phyloP scores from a whole-genome alignment of 2,329 filamentous ascomycete species.

The Monascus ruber region DNA sequence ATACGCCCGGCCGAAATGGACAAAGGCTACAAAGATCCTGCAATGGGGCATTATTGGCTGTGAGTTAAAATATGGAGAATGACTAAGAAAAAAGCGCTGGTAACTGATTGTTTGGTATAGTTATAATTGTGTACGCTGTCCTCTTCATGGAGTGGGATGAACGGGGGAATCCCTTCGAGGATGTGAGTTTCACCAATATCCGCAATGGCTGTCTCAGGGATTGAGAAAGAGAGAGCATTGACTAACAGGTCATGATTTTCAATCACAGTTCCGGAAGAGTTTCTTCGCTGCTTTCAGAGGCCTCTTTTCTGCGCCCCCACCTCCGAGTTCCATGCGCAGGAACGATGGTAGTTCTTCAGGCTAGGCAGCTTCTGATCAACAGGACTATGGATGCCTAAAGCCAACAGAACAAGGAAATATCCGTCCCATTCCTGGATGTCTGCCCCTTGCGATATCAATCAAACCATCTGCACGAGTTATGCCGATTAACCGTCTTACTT shows the following conservation, averaged over 20 bases:
- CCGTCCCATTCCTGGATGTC: too few relatives aligned
- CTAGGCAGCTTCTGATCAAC: too few relatives aligned
- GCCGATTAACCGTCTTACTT: too few relatives aligned
- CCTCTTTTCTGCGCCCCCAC: slow-evolving; percentile 22
- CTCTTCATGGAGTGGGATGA: slow-evolving; percentile 36
- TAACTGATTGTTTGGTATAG: slow-evolving; percentile 15
- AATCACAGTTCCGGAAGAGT: slow-evolving; percentile 19
- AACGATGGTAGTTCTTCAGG: slow-evolving; percentile 5
- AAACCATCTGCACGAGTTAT: too few relatives aligned
- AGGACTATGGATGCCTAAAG: too few relatives aligned
- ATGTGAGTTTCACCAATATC: slow-evolving; percentile 17
- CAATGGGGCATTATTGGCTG: slow-evolving; percentile 45
- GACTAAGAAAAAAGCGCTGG: background rate
- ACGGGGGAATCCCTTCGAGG: slow-evolving; percentile 29
- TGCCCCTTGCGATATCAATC: too few relatives aligned
- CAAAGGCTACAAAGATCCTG: slow-evolving; percentile 45
- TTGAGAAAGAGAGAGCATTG: too few relatives aligned
- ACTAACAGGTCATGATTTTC: too few relatives aligned
- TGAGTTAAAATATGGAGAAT: slow-evolving; percentile 22
- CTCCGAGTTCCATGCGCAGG: slow-evolving; percentile 15
- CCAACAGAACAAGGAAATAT: too few relatives aligned
- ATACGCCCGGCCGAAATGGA: slow-evolving; percentile 48
- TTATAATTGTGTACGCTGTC: slow-evolving; percentile 31
- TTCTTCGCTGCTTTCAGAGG: slow-evolving; percentile 21
- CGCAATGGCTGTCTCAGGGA: too few relatives aligned